These are phyloP conservation scores for Candida endomychidarum DNA, from an alignment of 805 yeast species.

Conservation along the genomic window DNA sequence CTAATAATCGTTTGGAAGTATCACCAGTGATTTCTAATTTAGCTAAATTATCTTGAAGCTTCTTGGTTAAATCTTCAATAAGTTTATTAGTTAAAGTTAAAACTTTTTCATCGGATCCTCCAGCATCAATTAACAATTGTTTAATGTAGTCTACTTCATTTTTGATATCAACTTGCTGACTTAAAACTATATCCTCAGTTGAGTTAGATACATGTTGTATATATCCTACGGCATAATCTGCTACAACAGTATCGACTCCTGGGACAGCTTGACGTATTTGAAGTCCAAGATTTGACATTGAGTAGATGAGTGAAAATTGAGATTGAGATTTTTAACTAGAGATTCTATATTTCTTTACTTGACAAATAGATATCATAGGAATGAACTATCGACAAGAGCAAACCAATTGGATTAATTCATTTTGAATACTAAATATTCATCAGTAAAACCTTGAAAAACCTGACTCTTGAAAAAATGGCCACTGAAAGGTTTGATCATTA, in stretches of 20 bases:
- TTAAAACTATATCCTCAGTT: conserved; percentile 79
- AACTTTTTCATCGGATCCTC: conserved; percentile 66
- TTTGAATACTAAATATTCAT: too few relatives aligned
- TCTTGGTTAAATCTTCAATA: conserved; percentile 48
- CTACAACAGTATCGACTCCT: conserved; percentile 79
- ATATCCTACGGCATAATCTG: conserved; percentile 90
- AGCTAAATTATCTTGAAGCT: conserved; percentile 65
- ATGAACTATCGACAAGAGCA: too few relatives aligned
- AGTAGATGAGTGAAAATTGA: not conserved
- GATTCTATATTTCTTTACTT: too few relatives aligned
- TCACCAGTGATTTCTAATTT: conserved; percentile 80
- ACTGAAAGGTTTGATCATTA: too few relatives aligned
- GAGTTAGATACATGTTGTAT: conserved; percentile 76
- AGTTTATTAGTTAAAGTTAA: conserved; percentile 47
- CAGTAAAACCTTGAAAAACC: too few relatives aligned
- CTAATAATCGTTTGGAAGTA: conserved; percentile 81
- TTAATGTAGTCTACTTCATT: conserved; percentile 69
- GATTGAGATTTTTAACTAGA: too few relatives aligned
- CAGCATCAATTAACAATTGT: conserved; percentile 72
- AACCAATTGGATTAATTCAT: too few relatives aligned
- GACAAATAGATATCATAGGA: too few relatives aligned
- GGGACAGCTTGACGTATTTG: conserved; percentile 88
- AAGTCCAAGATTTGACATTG: conserved; percentile 42
- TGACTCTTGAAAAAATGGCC: too few relatives aligned
- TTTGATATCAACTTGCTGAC: conserved; percentile 66